Evolutionary conservation across 805 yeast genomes (phyloP), one percentile per base, ranked within the genome.

Genomic region (Lachancea fermentati): DNA sequence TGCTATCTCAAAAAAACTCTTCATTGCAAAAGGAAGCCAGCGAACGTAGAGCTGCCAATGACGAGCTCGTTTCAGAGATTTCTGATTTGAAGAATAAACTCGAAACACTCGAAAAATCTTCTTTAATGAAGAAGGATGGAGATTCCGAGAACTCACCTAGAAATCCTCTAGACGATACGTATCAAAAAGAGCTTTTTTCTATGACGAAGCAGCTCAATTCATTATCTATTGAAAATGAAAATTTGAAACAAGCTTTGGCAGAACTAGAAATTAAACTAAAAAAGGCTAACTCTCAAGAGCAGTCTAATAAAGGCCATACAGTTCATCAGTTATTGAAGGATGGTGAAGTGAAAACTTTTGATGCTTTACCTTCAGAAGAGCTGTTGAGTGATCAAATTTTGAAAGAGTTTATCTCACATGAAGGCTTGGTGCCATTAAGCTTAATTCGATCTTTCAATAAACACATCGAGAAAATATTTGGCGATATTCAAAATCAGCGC

Each of bases 191-290:
- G 30, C 40, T 58, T 25, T 39, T 45, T 13, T 41, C 48, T 7
- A 32, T 60, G 33, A 50, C 54, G 24, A 34, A 53, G 12, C 56
- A 61, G 35, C 35, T 57, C 14, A 51, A 55, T 13, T 39, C 50
- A 2, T 47, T 59, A 11, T 56, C 64, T 3, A 49, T 59, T 19
- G 61, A 59, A 37, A 57, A 63, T 41, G 71, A 57, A 36, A 54
- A 42, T n/a, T 53, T 59, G 50, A 67, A 62, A 43, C 64, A 58
- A 32, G 60, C 63, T 39, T 45, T 71, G 7, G 55, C 65, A 4
- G 67, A 65, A 41, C 73, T 84, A 77, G 71, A 72, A 11, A 60
- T 71, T n/a, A 68, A 75, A 38, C 42, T 55, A 9, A 59, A 58
- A 15, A 32, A 22, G 7, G 17, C 31, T 19, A 31, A 28, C 8